These are phyloP conservation scores for Saturnispora bothae DNA, from an alignment of 805 yeast species.

Conservation along the genomic window DNA sequence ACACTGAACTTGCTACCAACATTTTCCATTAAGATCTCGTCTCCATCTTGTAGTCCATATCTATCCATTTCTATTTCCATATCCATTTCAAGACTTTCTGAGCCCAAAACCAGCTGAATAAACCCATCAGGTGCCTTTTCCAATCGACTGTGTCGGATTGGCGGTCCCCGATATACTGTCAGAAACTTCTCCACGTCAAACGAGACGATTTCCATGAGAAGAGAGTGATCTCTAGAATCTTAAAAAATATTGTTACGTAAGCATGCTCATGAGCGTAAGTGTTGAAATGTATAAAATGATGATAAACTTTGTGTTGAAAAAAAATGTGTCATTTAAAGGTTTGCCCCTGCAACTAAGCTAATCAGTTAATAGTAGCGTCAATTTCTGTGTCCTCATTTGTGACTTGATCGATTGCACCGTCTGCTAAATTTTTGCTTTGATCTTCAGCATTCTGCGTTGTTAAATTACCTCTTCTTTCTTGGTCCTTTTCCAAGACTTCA, in stretches of 20 bases:
- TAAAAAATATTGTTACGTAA: too few relatives aligned
- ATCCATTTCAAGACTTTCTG: background rate
- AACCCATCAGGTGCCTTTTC: background rate
- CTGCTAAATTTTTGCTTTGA: background rate
- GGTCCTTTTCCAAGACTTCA: constrained; percentile 74
- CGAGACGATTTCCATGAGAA: background rate
- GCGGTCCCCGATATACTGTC: background rate
- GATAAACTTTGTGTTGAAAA: too few relatives aligned
- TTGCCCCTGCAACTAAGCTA: too few relatives aligned
- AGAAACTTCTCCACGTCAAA: background rate
- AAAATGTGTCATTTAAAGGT: too few relatives aligned
- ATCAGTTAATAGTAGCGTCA: too few relatives aligned
- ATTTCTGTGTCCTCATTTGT: too few relatives aligned
- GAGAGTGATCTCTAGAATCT: background rate
- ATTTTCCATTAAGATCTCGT: constrained; percentile 1
- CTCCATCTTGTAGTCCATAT: background rate
- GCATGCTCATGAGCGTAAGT: too few relatives aligned
- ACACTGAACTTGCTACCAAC: constrained; percentile 1
- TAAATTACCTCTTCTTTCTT: constrained; percentile 56
- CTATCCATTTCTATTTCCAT: background rate
- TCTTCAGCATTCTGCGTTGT: constrained; percentile 14
- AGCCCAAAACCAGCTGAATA: constrained; percentile 1
- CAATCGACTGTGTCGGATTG: background rate
- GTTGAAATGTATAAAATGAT: too few relatives aligned
- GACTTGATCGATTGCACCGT: too few relatives aligned